Evolutionary conservation across 2,329 filamentous ascomycete genomes (phyloP), one percentile per base, ranked within the genome.

Genomic region (Clarireedia paspali): DNA sequence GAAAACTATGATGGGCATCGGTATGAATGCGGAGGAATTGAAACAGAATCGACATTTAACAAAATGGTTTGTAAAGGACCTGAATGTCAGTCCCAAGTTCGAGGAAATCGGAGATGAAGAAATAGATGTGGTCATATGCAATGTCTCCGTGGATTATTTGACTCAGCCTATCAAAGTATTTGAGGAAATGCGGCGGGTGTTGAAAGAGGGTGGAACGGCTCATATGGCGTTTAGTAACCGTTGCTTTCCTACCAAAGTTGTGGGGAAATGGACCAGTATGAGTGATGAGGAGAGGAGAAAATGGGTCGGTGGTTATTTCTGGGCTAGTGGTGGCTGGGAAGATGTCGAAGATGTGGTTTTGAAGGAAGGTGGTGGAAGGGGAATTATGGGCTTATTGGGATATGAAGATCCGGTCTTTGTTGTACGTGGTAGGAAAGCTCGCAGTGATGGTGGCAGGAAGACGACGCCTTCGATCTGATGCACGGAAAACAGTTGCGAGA

Each of bases 211-310:
- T 1, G 77, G 75, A 0, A 71, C 53, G 1, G 71, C 79, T n/a
- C 77, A 81, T 67, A 63, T 81, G 47, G 71, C 72, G 0, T 73
- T 80, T 42, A 75, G 73, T 27, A 77, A 80, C 63, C 72, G 77
- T 3, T 80, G 75, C 62, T 80, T 80, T 60, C 75, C 77, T 0
- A 77, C 75, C 1, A 81, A 81, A 60, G 77, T 73, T 2, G 72
- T 80, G 5, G 68, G 67, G 24, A 66, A 73, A 17, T 81, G 77
- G 78, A 64, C 78, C 62, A 64, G 68, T 53, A 65, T 77, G 27
- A 61, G 66, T 50, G 76, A 78, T 59, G 70, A 70, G 48, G 72
- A 76, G 60, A 70, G 75, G 49, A 62, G 79, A 59, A 60, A 69
- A 56, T 76, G 79, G 71, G 75, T 80, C 14, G 77, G 75, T 7